Evolutionary conservation across 371 early-diverging fungal species (phyloP).

Genomic region (Nematocida sp.): DNA sequence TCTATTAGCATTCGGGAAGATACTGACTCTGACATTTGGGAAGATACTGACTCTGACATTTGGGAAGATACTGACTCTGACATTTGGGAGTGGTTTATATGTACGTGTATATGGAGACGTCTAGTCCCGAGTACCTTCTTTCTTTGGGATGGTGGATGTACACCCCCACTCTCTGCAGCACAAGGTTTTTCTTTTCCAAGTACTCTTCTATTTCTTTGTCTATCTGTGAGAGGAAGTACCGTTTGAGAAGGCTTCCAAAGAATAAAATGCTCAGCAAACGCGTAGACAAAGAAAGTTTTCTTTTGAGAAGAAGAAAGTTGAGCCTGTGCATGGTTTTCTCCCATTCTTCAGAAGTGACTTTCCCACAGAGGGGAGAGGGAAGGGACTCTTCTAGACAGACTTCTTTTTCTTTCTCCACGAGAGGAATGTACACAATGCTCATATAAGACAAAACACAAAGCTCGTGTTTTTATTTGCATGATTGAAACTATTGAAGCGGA

Average conservation of each 20-base stretch:
- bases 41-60: too few relatives aligned
- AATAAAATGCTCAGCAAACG: background rate
- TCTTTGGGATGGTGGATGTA: constrained; percentile 41
- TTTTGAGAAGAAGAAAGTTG: background rate
- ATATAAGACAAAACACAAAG: too few relatives aligned
- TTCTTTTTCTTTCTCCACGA: background rate
- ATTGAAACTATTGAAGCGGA: too few relatives aligned
- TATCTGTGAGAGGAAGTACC: background rate
- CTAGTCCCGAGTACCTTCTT: constrained; percentile 23
- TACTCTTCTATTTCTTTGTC: constrained; percentile 22
- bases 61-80: too few relatives aligned
- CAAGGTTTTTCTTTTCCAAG: constrained; percentile 25
- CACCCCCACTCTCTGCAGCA: background rate
- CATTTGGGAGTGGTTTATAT: too few relatives aligned
- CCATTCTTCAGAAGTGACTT: constrained; percentile 31
- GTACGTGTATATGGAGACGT: constrained; percentile 13
- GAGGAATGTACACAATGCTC: constrained; percentile 39
- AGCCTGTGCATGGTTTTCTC: background rate
- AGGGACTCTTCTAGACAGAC: constrained; percentile 25
- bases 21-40: too few relatives aligned
- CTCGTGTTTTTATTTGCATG: constrained; percentile 38
- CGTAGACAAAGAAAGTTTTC: background rate
- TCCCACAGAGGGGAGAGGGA: constrained; percentile 15
- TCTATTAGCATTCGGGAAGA: too few relatives aligned
- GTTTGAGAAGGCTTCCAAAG: background rate